A percentile compares a stretch with the other conserved stretches of the same genome.
phyloP scores from a whole-genome alignment of 768 basidiomycete species.

The Strobilomyces echinocephalus region DNA sequence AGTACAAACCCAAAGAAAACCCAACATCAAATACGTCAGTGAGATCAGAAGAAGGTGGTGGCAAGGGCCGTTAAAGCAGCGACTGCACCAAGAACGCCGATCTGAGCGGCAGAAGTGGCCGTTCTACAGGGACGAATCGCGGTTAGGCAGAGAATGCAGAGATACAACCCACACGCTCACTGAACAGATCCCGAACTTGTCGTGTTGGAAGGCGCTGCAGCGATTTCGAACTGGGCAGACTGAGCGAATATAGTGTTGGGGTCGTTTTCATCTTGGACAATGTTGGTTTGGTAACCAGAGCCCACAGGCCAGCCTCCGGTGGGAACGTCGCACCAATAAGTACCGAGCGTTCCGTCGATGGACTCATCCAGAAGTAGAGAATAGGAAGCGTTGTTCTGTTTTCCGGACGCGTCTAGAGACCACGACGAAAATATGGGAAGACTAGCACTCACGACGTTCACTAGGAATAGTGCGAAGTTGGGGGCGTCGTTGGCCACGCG shows the following conservation, averaged over 20 bases:
- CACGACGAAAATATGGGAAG: not conserved
- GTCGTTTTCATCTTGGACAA: slow-evolving; percentile 48
- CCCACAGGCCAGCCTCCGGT: slow-evolving; percentile 65
- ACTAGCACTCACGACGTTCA: slow-evolving; percentile 47
- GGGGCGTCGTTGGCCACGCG: slow-evolving; percentile 59
- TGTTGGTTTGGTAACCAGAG: slow-evolving; percentile 62
- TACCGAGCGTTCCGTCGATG: slow-evolving; percentile 45
- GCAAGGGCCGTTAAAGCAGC: slow-evolving; percentile 35
- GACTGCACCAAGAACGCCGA: slow-evolving; percentile 32
- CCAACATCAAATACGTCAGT: not conserved
- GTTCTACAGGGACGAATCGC: slow-evolving; percentile 7
- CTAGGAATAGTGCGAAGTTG: slow-evolving; percentile 68
- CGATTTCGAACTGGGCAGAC: slow-evolving; percentile 57
- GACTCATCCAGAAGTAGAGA: slow-evolving; percentile 50
- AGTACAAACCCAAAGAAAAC: not conserved
- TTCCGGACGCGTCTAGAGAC: slow-evolving; percentile 2
- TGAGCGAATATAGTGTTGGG: slow-evolving; percentile 62
- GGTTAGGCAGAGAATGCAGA: not conserved
- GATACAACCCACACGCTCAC: slow-evolving; percentile 12
- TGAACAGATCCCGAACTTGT: slow-evolving; percentile 9
- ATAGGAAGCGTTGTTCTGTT: slow-evolving; percentile 33
- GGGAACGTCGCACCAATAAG: slow-evolving; percentile 46
- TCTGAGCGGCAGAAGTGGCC: slow-evolving; percentile 17
- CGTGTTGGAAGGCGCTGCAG: slow-evolving; percentile 15
- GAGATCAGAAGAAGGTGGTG: slow-evolving; percentile 17